These are phyloP conservation scores for Brassica balearica DNA, from an alignment of 441 rosid species.

Conservation along the genomic window DNA sequence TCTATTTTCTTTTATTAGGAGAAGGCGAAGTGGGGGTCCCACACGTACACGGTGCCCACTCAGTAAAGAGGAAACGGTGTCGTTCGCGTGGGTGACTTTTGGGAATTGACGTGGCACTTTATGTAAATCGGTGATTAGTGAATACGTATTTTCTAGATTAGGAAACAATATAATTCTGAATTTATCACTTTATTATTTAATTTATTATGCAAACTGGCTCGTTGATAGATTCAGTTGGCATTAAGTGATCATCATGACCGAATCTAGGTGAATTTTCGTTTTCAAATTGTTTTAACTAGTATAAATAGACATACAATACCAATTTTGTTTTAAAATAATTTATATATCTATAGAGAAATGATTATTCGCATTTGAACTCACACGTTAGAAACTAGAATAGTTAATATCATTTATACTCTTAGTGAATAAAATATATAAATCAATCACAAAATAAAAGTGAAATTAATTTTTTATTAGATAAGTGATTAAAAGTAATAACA, in stretches of 20 bases:
- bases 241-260: neutral
- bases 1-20: neutral
- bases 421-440: too few species aligned
- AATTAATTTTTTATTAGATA: too few species aligned
- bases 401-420: too few species aligned
- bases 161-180: neutral
- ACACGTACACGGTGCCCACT: constrained; percentile 48
- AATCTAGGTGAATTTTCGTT: neutral
- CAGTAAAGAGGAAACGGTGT: constrained; percentile 25
- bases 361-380: too few species aligned
- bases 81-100: constrained; percentile 32
- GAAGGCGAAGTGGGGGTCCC: constrained; percentile 38
- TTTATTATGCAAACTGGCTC: neutral
- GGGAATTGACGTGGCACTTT: constrained; percentile 25
- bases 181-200: neutral
- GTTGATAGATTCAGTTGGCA: neutral
- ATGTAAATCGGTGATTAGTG: neutral
- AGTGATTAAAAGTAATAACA: too few species aligned
- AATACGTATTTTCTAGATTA: neutral
- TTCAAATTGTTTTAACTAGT: too few species aligned
- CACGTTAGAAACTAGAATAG: too few species aligned
- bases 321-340: too few species aligned
- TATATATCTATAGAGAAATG: too few species aligned
- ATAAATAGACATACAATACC: too few species aligned
- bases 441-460: too few species aligned